These are phyloP conservation scores for Epichloe sp. DNA, from an alignment of 2,329 filamentous ascomycete genomes.

Conservation along the genomic window DNA sequence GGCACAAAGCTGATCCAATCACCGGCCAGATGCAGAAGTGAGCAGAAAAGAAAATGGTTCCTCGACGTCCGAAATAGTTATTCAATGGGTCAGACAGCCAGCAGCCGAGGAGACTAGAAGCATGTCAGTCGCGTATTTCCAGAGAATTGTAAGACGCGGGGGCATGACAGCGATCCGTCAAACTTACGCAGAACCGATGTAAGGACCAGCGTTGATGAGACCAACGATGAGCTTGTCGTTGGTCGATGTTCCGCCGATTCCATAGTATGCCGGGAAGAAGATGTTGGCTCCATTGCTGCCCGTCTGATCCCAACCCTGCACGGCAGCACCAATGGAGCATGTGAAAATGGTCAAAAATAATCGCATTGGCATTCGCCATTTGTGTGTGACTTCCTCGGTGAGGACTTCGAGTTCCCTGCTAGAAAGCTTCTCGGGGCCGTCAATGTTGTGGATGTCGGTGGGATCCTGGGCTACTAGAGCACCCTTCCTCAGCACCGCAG, in stretches of 20 bases:
- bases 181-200: conserved; percentile 30
- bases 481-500: conserved; percentile 44
- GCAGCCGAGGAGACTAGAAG: conserved; percentile 33
- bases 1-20: conserved; percentile 50
- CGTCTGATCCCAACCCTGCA: conserved; percentile 55
- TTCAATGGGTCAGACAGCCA: conserved; percentile 55
- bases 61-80: conserved; percentile 27
- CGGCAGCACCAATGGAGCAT: conserved; percentile 54
- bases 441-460: conserved; percentile 37
- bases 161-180: neutral
- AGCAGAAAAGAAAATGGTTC: conserved; percentile 56
- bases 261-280: conserved; percentile 38
- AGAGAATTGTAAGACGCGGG: neutral
- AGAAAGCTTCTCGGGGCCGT: conserved; percentile 39
- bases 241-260: conserved; percentile 19
- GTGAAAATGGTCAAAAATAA: conserved; percentile 54
- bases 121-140: conserved; percentile 4
- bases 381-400: conserved; percentile 47
- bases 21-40: conserved; percentile 54
- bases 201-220: conserved; percentile 46
- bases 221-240: conserved; percentile 41
- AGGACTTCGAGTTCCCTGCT: conserved; percentile 45
- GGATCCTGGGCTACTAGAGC: conserved; percentile 45
- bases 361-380: conserved; percentile 48
- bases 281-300: conserved; percentile 49